Evolutionary conservation across 352 stramenopile species (phyloP).

Genomic region (Globisporangium viniferum): DNA sequence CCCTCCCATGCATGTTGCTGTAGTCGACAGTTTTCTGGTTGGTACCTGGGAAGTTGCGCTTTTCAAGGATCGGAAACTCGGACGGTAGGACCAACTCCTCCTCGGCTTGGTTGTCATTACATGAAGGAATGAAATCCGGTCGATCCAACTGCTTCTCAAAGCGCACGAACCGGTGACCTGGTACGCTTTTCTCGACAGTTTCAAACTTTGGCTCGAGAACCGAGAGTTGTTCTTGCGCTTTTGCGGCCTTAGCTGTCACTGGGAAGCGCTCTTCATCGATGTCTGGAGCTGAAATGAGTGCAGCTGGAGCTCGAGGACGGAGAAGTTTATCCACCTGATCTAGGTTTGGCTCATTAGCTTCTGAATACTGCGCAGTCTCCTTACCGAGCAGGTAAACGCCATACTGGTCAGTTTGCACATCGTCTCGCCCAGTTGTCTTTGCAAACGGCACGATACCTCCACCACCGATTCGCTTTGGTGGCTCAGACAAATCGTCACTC

Average conservation of each 20-base stretch:
- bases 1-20: conserved; percentile 8
- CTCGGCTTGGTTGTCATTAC: neutral
- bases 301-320: neutral
- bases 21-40: neutral
- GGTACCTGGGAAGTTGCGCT: neutral
- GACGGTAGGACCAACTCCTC: conserved; percentile 7
- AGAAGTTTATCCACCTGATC: neutral
- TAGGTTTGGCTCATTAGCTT: neutral
- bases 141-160: conserved; percentile 16
- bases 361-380: neutral
- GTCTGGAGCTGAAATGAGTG: neutral
- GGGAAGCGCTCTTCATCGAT: conserved; percentile 11
- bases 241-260: neutral
- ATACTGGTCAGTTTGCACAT: neutral
- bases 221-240: neutral
- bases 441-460: conserved; percentile 4
- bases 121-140: neutral
- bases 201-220: conserved; percentile 14
- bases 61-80: conserved; percentile 4
- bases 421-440: conserved; percentile 6
- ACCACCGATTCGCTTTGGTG: neutral
- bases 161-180: conserved; percentile 15
- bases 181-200: conserved; percentile 3
- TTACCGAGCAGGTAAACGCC: conserved; percentile 7
- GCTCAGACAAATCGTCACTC: neutral